Evolutionary conservation across 805 yeast species (phyloP).

Genomic region (Pichia exigua): DNA sequence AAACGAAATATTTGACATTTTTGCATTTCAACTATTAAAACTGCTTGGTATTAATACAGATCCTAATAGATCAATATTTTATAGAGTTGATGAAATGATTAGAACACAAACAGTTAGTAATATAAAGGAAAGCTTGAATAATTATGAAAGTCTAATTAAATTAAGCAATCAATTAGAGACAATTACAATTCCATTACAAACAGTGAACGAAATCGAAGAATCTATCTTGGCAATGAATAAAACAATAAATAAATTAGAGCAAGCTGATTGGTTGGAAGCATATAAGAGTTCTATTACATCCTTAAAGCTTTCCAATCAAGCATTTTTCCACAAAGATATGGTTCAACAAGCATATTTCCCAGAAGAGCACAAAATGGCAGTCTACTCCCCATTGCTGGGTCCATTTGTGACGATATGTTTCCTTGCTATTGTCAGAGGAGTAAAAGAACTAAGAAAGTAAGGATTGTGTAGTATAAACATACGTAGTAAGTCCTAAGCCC

Average conservation of each 20-base stretch:
- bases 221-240: slow-evolving; percentile 34
- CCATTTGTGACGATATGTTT: slow-evolving; percentile 65
- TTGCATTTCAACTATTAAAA: slow-evolving; percentile 67
- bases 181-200: slow-evolving; percentile 76
- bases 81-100: slow-evolving; percentile 58
- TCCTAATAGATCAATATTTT: slow-evolving; percentile 48
- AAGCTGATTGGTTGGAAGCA: slow-evolving; percentile 28
- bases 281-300: slow-evolving; percentile 44
- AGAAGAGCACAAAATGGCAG: slow-evolving; percentile 91
- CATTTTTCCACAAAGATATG: slow-evolving; percentile 92
- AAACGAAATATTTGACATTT: slow-evolving; percentile 48
- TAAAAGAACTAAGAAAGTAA: slow-evolving; percentile 28
- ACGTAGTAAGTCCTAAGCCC: no score
- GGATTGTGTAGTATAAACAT: background rate
- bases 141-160: slow-evolving; percentile 63
- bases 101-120: slow-evolving; percentile 54
- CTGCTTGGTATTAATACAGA: slow-evolving; percentile 58
- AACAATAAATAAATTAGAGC: slow-evolving; percentile 30
- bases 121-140: slow-evolving; percentile 54
- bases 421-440: slow-evolving; percentile 41
- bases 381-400: slow-evolving; percentile 83
- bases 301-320: slow-evolving; percentile 52
- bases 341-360: slow-evolving; percentile 93
- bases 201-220: slow-evolving; percentile 46
- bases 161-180: slow-evolving; percentile 61